Base-by-base conservation (phyloP, 78 protist genomes). In the Planoprotostelium fungivorum region DNA sequence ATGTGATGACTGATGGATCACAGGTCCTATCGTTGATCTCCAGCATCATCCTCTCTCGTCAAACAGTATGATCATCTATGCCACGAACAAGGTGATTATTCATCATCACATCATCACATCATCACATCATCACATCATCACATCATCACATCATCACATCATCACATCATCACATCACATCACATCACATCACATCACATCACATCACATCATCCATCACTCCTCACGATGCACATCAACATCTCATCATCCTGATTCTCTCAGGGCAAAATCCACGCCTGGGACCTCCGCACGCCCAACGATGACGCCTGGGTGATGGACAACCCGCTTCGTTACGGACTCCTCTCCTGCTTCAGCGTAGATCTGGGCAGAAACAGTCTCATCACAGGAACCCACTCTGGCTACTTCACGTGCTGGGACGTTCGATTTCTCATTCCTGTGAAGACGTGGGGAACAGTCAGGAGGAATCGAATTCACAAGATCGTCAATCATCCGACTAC, bases 331-430 rank as follows among this genome's bases (percentile, higher is more conserved):
- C 88, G 91, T 36, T 37, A 87, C 36, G 95, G 95, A 51, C 87
- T 93, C 16, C 86, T 90, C 28, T 91, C 90, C 37, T 85, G 92
- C 0, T 87, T 93, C 37, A 28, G 87, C 0, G 89, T 93, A 9
- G 95, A 93, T n/a, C 95, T 91, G 28, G 35, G 38, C 37, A 83
- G 89, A 38, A 90, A 93, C 29, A 88, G 92, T 91, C 38, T 93
- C 0, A 91, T 93, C 0, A 90, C 92, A 28, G 93, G 93, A n/a
- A 93, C 95, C 16, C 88, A 89, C 0, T 63, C 93, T 63, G 95
- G 95, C 23, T 93, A 84, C 39, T 28, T 93, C 29, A 90, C 92
- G 0, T 88, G 91, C 63, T 93, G 95, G 95, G 95, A 93, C 73
- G 91, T 93, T 0, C 38, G 95, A 63, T 93, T 93, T 87, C 85